These are phyloP conservation scores for Saprolegnia diclina DNA, from an alignment of 352 stramenopile species.

Conservation along the genomic window DNA sequence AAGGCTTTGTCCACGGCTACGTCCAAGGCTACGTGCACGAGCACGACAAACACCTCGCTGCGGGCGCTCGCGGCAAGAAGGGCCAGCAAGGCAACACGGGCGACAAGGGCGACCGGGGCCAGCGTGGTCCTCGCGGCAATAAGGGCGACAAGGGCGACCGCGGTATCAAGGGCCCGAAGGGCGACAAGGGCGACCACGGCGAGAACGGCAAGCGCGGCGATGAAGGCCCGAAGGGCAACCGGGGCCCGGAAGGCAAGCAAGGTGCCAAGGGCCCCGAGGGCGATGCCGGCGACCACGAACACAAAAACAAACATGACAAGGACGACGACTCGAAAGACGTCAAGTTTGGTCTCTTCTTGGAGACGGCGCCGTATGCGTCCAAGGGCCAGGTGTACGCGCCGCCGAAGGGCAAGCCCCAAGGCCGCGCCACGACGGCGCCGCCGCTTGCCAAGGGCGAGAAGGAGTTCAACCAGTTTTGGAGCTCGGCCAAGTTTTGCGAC, in stretches of 20 bases:
- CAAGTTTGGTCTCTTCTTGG: too few species aligned
- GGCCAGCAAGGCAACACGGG: neutral
- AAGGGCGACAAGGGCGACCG: too few species aligned
- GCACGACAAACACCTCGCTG: too few species aligned
- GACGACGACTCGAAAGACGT: neutral
- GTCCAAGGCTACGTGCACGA: too few species aligned
- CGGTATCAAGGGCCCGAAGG: too few species aligned
- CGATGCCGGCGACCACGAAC: neutral
- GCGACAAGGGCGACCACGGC: too few species aligned
- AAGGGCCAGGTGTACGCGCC: neutral
- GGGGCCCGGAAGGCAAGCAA: too few species aligned
- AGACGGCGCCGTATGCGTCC: too few species aligned
- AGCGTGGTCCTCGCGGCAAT: neutral
- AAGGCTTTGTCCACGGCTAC: neutral
- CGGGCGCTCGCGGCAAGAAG: too few species aligned
- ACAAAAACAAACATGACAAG: conserved; percentile 6
- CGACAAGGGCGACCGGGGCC: neutral
- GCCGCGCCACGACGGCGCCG: neutral
- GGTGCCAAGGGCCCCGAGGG: too few species aligned
- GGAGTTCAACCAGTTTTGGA: conserved; percentile 26
- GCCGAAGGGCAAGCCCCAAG: neutral
- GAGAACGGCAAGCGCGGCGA: too few species aligned
- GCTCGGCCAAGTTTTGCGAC: conserved; percentile 16
- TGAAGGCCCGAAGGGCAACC: too few species aligned
- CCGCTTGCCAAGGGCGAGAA: neutral